Evolutionary conservation across 257 asterid species (phyloP).

Genomic region (Salvia rosmarinus): DNA sequence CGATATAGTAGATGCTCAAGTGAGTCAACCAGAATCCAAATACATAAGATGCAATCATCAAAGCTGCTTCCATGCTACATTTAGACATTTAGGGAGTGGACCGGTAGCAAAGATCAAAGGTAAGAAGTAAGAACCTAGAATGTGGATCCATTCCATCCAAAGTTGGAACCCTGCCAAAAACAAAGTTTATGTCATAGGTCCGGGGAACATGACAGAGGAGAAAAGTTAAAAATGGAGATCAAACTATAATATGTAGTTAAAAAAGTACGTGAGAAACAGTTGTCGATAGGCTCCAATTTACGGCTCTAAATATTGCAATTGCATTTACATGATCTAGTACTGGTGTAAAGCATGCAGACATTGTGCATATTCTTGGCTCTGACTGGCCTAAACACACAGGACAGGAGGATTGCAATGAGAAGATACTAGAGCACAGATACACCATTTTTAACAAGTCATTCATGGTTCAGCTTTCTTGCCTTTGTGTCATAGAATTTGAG

Average conservation of each 20-base stretch:
- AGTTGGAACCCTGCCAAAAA: constrained; percentile 69
- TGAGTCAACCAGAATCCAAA: constrained; percentile 22
- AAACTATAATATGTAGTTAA: constrained; percentile 12
- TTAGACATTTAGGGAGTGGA: constrained; percentile 11
- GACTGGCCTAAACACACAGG: constrained; percentile 80
- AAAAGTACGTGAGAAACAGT: constrained; percentile 7
- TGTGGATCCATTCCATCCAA: constrained; percentile 91
- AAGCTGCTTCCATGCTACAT: constrained; percentile 10
- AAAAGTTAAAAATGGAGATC: background rate
- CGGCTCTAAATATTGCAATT: constrained; percentile 48
- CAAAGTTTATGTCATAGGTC: constrained; percentile 14
- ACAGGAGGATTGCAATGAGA: constrained; percentile 72
- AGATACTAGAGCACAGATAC: constrained; percentile 31
- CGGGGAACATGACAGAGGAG: constrained; percentile 6
- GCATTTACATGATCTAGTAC: constrained; percentile 66
- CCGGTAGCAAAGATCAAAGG: background rate
- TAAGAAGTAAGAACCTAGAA: constrained; percentile 48
- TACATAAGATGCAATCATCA: constrained; percentile 18
- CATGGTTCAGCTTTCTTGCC: constrained; percentile 47
- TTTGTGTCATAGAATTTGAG: constrained; percentile 89
- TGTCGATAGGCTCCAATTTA: constrained; percentile 16
- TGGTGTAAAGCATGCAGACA: constrained; percentile 39
- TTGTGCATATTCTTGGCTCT: constrained; percentile 62
- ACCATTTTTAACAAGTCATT: constrained; percentile 22
- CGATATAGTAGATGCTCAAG: constrained; percentile 16